Percentiles rank a stretch among this genome's conserved stretches.
Conservation (phyloP, 768 basidiomycete genomes). For the Tephrocybe sp. region DNA sequence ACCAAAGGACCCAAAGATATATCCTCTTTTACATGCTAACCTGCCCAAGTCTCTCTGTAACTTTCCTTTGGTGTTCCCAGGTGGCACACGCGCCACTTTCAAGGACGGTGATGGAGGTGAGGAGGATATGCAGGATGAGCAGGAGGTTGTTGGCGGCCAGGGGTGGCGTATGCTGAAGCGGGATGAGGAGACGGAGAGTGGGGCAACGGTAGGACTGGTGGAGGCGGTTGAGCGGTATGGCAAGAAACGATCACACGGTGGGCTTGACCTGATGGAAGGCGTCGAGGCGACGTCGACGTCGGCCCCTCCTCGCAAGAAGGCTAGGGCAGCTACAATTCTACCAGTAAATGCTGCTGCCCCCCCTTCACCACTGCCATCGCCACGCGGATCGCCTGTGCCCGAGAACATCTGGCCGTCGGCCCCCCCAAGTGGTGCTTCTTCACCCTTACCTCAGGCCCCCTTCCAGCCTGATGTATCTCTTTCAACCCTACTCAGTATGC, state of each 20-base stretch:
- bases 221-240: constrained; percentile 87
- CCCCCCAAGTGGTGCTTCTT: constrained; percentile 74
- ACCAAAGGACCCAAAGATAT: constrained; percentile 76
- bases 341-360: constrained; percentile 73
- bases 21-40: constrained; percentile 72
- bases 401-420: constrained; percentile 78
- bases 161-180: constrained; percentile 77
- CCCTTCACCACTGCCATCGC: constrained; percentile 82
- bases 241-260: constrained; percentile 75
- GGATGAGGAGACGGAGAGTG: constrained; percentile 51
- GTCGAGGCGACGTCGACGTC: constrained; percentile 44
- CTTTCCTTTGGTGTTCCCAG: constrained; percentile 80
- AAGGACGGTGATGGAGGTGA: constrained; percentile 64
- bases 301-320: constrained; percentile 73
- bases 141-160: constrained; percentile 57
- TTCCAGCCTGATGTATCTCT: constrained; percentile 80
- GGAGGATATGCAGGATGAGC: constrained; percentile 69
- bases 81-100: constrained; percentile 78
- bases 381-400: constrained; percentile 79
- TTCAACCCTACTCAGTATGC: constrained; percentile 83
- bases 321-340: constrained; percentile 61
- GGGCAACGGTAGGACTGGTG: constrained; percentile 57
- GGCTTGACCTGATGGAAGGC: constrained; percentile 50
- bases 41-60: constrained; percentile 71
- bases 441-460: constrained; percentile 66